Conservation (phyloP, 495 filamentous ascomycete species). For the Neurospora sp. region DNA sequence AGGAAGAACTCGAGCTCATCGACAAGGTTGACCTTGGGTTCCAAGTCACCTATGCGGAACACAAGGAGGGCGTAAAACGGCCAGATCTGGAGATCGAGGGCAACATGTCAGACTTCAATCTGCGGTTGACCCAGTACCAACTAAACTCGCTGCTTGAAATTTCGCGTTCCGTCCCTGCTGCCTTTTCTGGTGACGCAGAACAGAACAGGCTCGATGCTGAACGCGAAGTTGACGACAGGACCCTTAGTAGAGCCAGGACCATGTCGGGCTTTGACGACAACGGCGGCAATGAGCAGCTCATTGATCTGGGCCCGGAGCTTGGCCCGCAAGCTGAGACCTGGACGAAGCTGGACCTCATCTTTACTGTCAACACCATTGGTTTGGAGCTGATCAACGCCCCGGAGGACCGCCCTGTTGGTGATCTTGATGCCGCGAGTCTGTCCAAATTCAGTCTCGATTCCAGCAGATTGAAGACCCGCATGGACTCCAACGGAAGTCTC, state of each 20-base stretch:
- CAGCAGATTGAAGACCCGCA: slow-evolving; percentile 82
- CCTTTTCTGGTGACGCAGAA: slow-evolving; percentile 69
- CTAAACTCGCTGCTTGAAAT: slow-evolving; percentile 80
- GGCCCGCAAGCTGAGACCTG: slow-evolving; percentile 56
- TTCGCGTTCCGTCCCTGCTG: slow-evolving; percentile 72
- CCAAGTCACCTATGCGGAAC: slow-evolving; percentile 81
- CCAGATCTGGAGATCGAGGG: slow-evolving; percentile 90
- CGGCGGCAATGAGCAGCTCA: slow-evolving; percentile 30
- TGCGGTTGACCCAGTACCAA: slow-evolving; percentile 82
- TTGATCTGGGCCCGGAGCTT: slow-evolving; percentile 56
- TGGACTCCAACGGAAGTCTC: slow-evolving; percentile 84
- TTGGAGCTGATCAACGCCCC: slow-evolving; percentile 76
- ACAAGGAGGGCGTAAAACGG: slow-evolving; percentile 62
- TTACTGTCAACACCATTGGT: slow-evolving; percentile 78
- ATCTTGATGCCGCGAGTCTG: slow-evolving; percentile 70
- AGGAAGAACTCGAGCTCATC: slow-evolving; percentile 88
- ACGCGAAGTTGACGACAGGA: slow-evolving; percentile 35
- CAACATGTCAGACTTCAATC: slow-evolving; percentile 81
- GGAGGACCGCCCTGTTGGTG: slow-evolving; percentile 62
- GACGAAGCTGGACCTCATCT: slow-evolving; percentile 90
- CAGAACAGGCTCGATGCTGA: slow-evolving; percentile 51
- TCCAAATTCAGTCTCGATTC: slow-evolving; percentile 91
- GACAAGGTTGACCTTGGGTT: slow-evolving; percentile 93
- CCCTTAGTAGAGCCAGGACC: slow-evolving; percentile 36
- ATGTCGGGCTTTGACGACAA: slow-evolving; percentile 33